Base-by-base conservation (phyloP, 805 yeast genomes). In the Blastobotrys attinorum region DNA sequence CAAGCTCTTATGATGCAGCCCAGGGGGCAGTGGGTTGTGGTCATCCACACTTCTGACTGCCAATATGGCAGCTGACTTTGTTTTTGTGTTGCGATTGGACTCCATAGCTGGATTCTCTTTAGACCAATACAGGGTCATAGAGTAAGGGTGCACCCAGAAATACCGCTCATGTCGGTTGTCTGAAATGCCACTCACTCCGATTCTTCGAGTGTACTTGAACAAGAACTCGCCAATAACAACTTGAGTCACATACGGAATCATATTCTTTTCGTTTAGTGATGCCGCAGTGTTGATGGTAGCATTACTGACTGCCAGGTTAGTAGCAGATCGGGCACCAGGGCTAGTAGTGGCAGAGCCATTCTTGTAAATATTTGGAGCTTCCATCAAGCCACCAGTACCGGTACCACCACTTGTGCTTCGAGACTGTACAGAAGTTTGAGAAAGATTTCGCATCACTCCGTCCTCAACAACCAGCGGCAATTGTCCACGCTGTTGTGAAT, bases 61-160 rank as follows among this genome's bases (percentile, higher is more conserved):
- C 16, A 80, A 60, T 42, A 90, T 87, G 0, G 94, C 89, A 44
- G 86, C 79, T 11, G 92, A 88, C 52, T 80, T 76, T 3, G 94
- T 83, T 55, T 75, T 79, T 22, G 18, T 25, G 22, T 37, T 22
- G 4, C 53, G 47, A 31, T 39, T 43, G 7, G 87, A 83, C 52
- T 83, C 81, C 39, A 83, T 59, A 0, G 81, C 82, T 1, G 97
- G 97, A 56, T 84, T 85, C 10, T 79, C 71, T 3, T 75, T 72
- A 2, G 90, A 81, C 98, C 98, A 90, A 62, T 86, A 88, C 38
- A 90, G 69, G 0, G 96, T 86, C 68, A 87, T 66, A 6, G 92
- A 82, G 62, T 89, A 89, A 2, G 98, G 97, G 63, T 90, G 95
- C 37, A 92, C 77, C 97, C 97, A 92, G 72, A 90, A 90, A 66